Base-by-base conservation (phyloP, 78 protist genomes). In the Dictyostelium discoideum region DNA sequence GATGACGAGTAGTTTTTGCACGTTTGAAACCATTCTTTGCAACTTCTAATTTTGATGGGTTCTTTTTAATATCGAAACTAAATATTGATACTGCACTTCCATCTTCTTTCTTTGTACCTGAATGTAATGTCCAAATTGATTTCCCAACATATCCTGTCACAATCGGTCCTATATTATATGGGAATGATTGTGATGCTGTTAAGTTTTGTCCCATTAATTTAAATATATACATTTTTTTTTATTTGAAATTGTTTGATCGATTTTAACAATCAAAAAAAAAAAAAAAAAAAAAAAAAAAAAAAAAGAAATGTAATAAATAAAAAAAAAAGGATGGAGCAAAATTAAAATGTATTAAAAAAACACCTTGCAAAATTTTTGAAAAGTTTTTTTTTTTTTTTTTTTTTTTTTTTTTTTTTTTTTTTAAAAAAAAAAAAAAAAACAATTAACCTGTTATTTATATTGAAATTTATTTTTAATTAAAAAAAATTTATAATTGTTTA, bases 71-170 rank as follows among this genome's bases (percentile, higher is more conserved):
- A 50, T 94, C 97, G 42, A 94, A 85, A 44, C 57, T 60, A 46
- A 94, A 86, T 0, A 94, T 69, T 8, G 92, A 69, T 10, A 94
- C 97, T 40, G 93, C 81, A 3, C 54, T 9, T 18, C 93, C 97
- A 86, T 94, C 97, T 5, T 79, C 90, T 83, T 94, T 94, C 39
- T 81, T 72, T 11, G 97, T 84, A 16, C 97, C 97, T 3, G 18
- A 5, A 40, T 54, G 76, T 48, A 94, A 42, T 44, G 88, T 94
- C 97, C 97, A 94, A 3, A 89, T 69, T 18, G 94, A 89, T 48
- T 81, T 89, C 2, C 87, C 87, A 8, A 40, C 37, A 81, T 89
- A 89, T 20, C 74, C 39, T 26, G 86, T 81, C 1, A 89, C 50
- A 18, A 85, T 67, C 2, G 63, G 44, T 11, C 94, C 94, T 18